Evolutionary conservation across 2,329 filamentous ascomycete genomes (phyloP), one percentile per base, ranked within the genome.

Genomic region (Claviceps sp.): DNA sequence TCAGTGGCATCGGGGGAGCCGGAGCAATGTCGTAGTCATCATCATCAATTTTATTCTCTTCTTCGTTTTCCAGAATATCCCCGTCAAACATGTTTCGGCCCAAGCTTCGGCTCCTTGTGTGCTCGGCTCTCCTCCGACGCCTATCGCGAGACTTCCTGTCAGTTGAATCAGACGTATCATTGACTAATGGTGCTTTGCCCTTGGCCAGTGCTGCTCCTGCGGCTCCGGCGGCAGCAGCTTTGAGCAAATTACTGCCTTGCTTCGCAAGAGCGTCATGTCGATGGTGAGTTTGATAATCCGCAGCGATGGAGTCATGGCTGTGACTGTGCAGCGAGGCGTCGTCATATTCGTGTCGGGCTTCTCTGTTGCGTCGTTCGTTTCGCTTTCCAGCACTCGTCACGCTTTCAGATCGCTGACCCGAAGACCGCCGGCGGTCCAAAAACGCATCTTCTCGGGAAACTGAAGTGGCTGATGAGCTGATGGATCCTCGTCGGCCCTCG

Each of bases 1-100:
- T 84, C 56, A 95, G 76, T 2, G 91, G 91, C 84, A 96, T 89
- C 5, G 87, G 87, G 6, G 89, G 85, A 5, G 69, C 66, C 10
- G 73, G 73, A 14, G 87, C 78, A 30, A 53, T 48, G 52, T 46
- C 44, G 44, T 46, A 26, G n/a, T 46, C 44, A n/a, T 46, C 43
- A 51, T 44, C 42, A 13, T 44, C 43, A n/a, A 34, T 34, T 34
- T 45, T 16, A 13, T 46, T 10, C 17, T 37, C 26, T 3, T 30
- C 43, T 4, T 52, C 55, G 19, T 81, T 73, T 50, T 80, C 75
- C 54, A 78, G 71, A 2, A 75, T 73, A 11, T 76, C 75, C 13
- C 79, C 75, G 1, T 64, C 64, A 54, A 72, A 71, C 47, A 67
- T 68, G 43, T 76, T 73, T 16, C 68, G 66, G 6, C 68, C 70